Percentiles rank a stretch among this genome's conserved stretches.
These are phyloP conservation scores for Stereocaulon alpinum DNA, from an alignment of 495 filamentous ascomycete genomes.

Conservation along the genomic window DNA sequence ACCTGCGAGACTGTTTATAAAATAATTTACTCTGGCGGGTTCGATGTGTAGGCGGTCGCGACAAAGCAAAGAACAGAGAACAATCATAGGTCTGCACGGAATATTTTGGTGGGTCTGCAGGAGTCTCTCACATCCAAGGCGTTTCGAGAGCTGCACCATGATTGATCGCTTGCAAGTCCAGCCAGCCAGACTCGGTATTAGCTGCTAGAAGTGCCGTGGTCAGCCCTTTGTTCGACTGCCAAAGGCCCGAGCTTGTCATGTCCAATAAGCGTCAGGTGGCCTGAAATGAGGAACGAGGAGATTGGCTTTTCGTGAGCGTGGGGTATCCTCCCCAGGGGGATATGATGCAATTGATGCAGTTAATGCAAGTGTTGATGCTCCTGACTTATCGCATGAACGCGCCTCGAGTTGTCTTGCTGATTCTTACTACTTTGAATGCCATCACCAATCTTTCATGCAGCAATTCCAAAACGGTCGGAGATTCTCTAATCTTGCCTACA, in stretches of 20 bases:
- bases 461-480: slow-evolving; percentile 2
- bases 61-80: not conserved
- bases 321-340: not conserved
- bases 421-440: not conserved
- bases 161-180: slow-evolving; percentile 2
- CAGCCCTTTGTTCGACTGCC: not conserved
- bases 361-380: not conserved
- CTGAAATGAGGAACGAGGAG: not conserved
- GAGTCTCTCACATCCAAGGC: slow-evolving; percentile 3
- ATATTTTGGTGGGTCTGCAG: slow-evolving; percentile 6
- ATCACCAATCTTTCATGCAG: slow-evolving; percentile 1
- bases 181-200: not conserved
- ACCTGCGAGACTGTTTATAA: not conserved
- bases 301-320: not conserved
- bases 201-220: not conserved
- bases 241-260: slow-evolving; percentile 1
- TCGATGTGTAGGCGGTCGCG: not conserved
- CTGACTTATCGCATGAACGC: slow-evolving; percentile 3
- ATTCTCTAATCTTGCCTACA: slow-evolving; percentile 1
- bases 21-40: not conserved
- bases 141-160: slow-evolving; percentile 4
- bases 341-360: slow-evolving; percentile 4
- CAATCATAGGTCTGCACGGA: not conserved
- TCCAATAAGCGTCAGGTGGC: slow-evolving; percentile 3
- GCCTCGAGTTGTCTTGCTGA: slow-evolving; percentile 6